Conservation (phyloP, 352 stramenopile species). For the Phytophthora pluvialis region DNA sequence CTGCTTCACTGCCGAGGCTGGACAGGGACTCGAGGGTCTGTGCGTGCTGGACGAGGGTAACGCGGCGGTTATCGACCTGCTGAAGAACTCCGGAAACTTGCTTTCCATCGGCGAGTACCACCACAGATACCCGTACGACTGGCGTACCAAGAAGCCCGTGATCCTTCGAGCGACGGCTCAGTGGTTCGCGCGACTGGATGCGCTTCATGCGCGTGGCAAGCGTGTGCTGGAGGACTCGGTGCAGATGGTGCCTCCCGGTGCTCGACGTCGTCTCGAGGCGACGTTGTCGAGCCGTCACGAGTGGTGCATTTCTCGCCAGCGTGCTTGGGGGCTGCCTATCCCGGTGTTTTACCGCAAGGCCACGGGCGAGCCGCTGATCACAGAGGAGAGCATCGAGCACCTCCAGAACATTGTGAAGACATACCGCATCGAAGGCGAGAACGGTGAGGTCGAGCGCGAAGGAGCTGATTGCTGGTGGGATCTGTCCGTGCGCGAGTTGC, state of each 20-base stretch:
- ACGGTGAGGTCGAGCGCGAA: conserved; percentile 63
- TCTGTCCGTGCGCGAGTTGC: conserved; percentile 76
- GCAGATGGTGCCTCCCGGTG: conserved; percentile 92
- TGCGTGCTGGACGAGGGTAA: conserved; percentile 95
- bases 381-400: conserved; percentile 89
- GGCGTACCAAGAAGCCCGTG: conserved; percentile 98
- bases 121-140: conserved; percentile 99
- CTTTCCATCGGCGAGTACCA: conserved; percentile 90
- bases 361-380: conserved; percentile 92
- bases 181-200: conserved; percentile 98
- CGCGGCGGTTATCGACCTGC: conserved; percentile 88
- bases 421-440: conserved; percentile 42
- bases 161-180: conserved; percentile 98
- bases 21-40: conserved; percentile 86
- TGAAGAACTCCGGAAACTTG: conserved; percentile 83
- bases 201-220: conserved; percentile 87
- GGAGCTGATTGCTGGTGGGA: conserved; percentile 98
- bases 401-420: conserved; percentile 71
- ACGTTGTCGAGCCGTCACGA: conserved; percentile 92
- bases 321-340: conserved; percentile 98
- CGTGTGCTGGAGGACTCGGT: conserved; percentile 70
- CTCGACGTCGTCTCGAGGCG: conserved; percentile 81
- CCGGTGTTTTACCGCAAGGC: conserved; percentile 97
- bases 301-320: conserved; percentile 99
- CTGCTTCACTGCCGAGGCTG: conserved; percentile 92